Conservation (phyloP, 805 yeast genomes). For the Scheffersomyces amazonensis region DNA sequence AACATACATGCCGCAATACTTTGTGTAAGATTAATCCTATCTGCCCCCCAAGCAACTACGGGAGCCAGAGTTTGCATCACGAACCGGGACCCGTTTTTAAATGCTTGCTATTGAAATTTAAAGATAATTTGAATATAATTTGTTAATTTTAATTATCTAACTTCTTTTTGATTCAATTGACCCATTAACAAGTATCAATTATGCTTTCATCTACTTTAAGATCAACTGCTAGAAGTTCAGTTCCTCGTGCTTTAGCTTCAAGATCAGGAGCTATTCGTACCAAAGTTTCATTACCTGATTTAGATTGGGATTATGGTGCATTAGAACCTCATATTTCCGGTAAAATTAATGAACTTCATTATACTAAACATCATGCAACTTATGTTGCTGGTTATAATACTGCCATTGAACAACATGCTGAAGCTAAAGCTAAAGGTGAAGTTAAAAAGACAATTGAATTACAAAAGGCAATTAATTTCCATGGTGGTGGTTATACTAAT, state of each 20-base stretch:
- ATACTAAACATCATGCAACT: constrained; percentile 50
- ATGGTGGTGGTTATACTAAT: constrained; percentile 52
- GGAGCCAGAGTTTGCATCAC: no score
- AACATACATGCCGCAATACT: no score
- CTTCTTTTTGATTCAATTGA: no score
- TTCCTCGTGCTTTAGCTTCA: constrained; percentile 5
- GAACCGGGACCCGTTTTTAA: no score
- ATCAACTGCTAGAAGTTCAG: constrained; percentile 7
- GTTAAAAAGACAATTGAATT: constrained; percentile 40
- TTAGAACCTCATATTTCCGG: constrained; percentile 48
- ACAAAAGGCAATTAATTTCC: constrained; percentile 46
- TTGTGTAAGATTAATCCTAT: no score
- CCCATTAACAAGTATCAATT: no score
- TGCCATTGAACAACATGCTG: constrained; percentile 39
- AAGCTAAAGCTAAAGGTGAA: constrained; percentile 35
- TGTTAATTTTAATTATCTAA: no score
- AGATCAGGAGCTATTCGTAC: constrained; percentile 23
- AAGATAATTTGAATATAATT: no score
- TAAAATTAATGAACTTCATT: constrained; percentile 46
- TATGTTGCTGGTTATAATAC: constrained; percentile 47
- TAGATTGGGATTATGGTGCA: constrained; percentile 46
- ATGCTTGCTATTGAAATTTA: no score
- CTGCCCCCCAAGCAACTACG: no score
- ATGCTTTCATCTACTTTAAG: constrained; percentile 16
- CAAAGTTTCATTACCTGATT: constrained; percentile 36